Percentiles rank a stretch among this genome's conserved stretches.
Evolutionary conservation across 2,329 filamentous ascomycete species (phyloP).

Genomic region (Ustulina deusta): DNA sequence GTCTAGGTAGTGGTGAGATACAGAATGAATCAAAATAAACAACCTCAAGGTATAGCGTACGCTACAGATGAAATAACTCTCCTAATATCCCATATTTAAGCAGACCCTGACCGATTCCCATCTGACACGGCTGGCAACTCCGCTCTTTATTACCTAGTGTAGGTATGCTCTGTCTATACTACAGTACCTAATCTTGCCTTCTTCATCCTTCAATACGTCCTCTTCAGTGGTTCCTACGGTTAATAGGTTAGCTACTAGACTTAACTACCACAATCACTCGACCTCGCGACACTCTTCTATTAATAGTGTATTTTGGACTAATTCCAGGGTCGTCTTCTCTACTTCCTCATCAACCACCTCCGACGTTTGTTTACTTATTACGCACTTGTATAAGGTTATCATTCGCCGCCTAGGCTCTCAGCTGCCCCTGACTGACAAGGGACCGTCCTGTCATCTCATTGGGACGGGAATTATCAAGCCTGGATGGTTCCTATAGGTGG

Average conservation of each 20-base stretch:
- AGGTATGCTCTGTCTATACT: constrained; percentile 5
- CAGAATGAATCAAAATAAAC: constrained; percentile 30
- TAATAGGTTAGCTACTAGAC: background rate
- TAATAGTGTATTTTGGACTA: background rate
- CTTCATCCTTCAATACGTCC: constrained; percentile 18
- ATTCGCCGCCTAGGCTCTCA: constrained; percentile 46
- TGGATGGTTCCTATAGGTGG: constrained; percentile 25
- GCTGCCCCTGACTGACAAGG: constrained; percentile 39
- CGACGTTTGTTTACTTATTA: background rate
- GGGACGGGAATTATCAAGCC: constrained; percentile 20
- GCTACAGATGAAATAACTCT: constrained; percentile 18
- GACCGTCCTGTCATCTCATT: constrained; percentile 31
- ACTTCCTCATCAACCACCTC: background rate
- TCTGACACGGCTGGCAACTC: constrained; percentile 12
- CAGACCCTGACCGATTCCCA: constrained; percentile 18
- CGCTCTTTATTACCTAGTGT: constrained; percentile 20
- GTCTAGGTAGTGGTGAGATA: background rate
- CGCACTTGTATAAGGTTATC: constrained; percentile 29
- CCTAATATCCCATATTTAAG: constrained; percentile 34
- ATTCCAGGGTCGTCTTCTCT: constrained; percentile 1
- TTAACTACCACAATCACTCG: background rate
- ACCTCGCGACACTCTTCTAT: background rate
- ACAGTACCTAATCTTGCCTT: no score
- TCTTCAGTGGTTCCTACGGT: background rate
- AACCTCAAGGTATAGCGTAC: background rate